These are phyloP conservation scores for Brasilioporus rufonigricans DNA, from an alignment of 768 basidiomycete species.

Conservation along the genomic window DNA sequence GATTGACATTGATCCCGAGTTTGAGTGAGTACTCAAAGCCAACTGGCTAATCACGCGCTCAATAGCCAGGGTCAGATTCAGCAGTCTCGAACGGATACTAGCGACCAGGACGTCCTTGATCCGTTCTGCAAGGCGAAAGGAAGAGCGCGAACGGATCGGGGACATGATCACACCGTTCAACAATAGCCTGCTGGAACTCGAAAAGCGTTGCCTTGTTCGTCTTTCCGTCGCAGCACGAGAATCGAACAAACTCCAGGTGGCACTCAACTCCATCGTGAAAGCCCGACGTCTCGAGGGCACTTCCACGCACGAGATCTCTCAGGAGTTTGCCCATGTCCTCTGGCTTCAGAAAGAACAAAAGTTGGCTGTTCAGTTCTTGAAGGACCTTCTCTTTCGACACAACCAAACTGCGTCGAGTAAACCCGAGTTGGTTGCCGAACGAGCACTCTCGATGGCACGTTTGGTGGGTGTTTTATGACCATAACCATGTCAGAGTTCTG, in stretches of 20 bases:
- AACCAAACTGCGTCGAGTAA: conserved; percentile 6
- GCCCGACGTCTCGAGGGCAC: conserved; percentile 60
- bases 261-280: conserved; percentile 79
- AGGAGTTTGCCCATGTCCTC: conserved; percentile 87
- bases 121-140: conserved; percentile 63
- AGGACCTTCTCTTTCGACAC: conserved; percentile 31
- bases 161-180: conserved; percentile 55
- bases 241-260: conserved; percentile 70
- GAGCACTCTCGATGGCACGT: conserved; percentile 54
- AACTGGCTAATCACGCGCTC: not conserved
- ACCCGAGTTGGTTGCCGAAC: conserved; percentile 21
- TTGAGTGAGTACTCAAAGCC: conserved; percentile 54
- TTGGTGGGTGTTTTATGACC: conserved; percentile 50
- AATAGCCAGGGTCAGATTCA: conserved; percentile 52
- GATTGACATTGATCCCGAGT: conserved; percentile 47
- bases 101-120: conserved; percentile 83
- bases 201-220: conserved; percentile 67
- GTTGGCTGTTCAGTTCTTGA: conserved; percentile 73
- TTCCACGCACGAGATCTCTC: conserved; percentile 53
- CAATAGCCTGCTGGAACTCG: conserved; percentile 50
- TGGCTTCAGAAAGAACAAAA: conserved; percentile 88
- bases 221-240: conserved; percentile 72
- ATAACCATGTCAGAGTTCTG: not conserved
- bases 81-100: conserved; percentile 70
- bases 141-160: conserved; percentile 79